These are phyloP conservation scores for Hypoxylon perforatum DNA, from an alignment of 495 filamentous ascomycete species.

Conservation along the genomic window DNA sequence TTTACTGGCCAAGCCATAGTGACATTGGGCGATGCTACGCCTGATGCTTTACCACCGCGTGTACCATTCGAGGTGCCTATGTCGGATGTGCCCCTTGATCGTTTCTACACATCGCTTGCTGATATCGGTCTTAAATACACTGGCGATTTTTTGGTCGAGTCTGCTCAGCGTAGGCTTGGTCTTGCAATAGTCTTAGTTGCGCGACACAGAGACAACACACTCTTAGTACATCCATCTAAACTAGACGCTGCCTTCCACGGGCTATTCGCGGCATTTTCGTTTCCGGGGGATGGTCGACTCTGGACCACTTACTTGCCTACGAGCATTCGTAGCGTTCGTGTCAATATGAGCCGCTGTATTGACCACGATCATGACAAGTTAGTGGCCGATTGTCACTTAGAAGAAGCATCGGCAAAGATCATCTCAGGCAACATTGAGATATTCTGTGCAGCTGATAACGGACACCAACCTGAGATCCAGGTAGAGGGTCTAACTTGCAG, in stretches of 20 bases:
- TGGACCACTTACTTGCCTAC: constrained; percentile 32
- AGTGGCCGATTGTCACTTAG: not conserved
- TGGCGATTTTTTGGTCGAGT: not conserved
- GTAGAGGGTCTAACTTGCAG: not conserved
- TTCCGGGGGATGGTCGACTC: constrained; percentile 17
- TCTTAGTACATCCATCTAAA: constrained; percentile 35
- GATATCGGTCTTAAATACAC: constrained; percentile 3
- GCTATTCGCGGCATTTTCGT: constrained; percentile 22
- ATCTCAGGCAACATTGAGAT: constrained; percentile 4
- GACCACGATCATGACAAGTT: not conserved
- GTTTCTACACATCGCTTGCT: not conserved
- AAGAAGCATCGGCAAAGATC: not conserved
- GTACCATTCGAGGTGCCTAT: not conserved
- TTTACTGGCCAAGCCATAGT: constrained; percentile 14
- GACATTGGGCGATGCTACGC: constrained; percentile 1
- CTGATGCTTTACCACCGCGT: constrained; percentile 5
- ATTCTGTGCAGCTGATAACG: not conserved
- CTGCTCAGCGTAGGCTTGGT: not conserved
- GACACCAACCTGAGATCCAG: not conserved
- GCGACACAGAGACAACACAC: no score
- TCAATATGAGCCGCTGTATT: constrained; percentile 1
- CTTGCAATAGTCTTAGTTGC: not conserved
- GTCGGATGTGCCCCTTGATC: not conserved
- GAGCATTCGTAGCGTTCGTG: constrained; percentile 14
- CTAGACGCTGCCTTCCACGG: constrained; percentile 41